Evolutionary conservation across 2,329 filamentous ascomycete genomes (phyloP).

Genomic region (Curvularia lunata): DNA sequence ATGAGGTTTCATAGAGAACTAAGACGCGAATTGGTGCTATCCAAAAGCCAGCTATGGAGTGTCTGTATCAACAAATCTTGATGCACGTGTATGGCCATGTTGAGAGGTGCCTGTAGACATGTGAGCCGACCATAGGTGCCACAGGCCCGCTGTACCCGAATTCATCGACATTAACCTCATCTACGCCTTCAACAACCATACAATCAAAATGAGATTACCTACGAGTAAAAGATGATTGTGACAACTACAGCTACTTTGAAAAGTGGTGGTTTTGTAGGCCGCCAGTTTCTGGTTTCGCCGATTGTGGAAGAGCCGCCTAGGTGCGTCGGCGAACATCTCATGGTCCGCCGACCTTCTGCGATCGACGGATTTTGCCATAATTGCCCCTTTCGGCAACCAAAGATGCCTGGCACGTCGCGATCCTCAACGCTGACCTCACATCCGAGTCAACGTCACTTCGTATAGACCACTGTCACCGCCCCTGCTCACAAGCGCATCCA

Average conservation of each 20-base stretch:
- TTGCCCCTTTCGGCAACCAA: slow-evolving; percentile 11
- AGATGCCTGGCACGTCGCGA: slow-evolving; percentile 13
- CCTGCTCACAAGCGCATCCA: background rate
- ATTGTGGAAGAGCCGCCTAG: too few species aligned
- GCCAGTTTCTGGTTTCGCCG: too few species aligned
- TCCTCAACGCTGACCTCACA: slow-evolving; percentile 18
- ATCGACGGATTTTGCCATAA: slow-evolving; percentile 2
- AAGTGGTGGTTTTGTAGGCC: too few species aligned
- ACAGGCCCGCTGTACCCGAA: too few species aligned
- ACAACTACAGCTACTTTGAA: too few species aligned
- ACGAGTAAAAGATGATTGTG: too few species aligned
- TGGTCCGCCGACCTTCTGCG: background rate
- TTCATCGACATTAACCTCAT: background rate
- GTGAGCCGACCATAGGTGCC: background rate
- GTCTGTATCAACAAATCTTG: background rate
- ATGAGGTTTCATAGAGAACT: background rate
- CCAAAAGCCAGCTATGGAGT: background rate
- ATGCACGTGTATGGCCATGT: background rate
- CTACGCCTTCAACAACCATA: too few species aligned
- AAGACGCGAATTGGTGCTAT: background rate
- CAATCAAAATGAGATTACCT: too few species aligned
- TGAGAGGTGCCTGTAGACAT: background rate
- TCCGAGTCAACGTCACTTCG: slow-evolving; percentile 5
- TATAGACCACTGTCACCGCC: background rate
- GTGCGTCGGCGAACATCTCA: background rate